phyloP scores from a whole-genome alignment of 1,284 basidiomycete species.

The Baeospora myosura region DNA sequence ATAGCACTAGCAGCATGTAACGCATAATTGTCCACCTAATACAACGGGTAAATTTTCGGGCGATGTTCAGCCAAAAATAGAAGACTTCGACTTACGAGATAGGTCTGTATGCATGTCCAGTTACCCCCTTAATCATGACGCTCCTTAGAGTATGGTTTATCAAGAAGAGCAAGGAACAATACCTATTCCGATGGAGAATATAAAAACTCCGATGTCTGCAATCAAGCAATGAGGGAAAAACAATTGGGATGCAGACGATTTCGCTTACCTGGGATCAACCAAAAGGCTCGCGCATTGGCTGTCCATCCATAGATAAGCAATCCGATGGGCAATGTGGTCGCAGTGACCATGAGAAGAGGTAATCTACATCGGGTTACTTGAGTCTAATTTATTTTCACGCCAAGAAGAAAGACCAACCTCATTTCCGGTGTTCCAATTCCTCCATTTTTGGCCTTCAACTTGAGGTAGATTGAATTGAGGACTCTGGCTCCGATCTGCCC shows the following conservation, averaged over 20 bases:
- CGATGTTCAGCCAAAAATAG: no score
- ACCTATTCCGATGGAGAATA: constrained; percentile 26
- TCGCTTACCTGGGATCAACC: constrained; percentile 21
- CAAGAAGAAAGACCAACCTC: constrained; percentile 19
- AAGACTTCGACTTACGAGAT: constrained; percentile 17
- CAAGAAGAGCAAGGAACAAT: not conserved
- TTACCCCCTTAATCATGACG: constrained; percentile 20
- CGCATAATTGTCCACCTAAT: constrained; percentile 23
- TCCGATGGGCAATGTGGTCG: constrained; percentile 26
- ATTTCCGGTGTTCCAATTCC: constrained; percentile 35
- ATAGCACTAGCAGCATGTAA: constrained; percentile 24
- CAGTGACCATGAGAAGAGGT: constrained; percentile 34
- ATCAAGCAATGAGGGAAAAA: constrained; percentile 3
- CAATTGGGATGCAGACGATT: not conserved
- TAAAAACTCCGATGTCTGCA: constrained; percentile 25
- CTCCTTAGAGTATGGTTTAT: not conserved
- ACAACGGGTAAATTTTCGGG: not conserved
- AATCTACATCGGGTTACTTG: constrained; percentile 14
- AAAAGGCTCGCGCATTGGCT: constrained; percentile 19
- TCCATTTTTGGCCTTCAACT: constrained; percentile 27
- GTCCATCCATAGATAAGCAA: constrained; percentile 27
- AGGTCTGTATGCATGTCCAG: constrained; percentile 25
- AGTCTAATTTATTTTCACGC: not conserved
- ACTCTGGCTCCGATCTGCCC: constrained; percentile 32
- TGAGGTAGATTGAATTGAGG: constrained; percentile 33